Conservation (phyloP, 1,284 basidiomycete genomes). For the Volvariella surrecta region DNA sequence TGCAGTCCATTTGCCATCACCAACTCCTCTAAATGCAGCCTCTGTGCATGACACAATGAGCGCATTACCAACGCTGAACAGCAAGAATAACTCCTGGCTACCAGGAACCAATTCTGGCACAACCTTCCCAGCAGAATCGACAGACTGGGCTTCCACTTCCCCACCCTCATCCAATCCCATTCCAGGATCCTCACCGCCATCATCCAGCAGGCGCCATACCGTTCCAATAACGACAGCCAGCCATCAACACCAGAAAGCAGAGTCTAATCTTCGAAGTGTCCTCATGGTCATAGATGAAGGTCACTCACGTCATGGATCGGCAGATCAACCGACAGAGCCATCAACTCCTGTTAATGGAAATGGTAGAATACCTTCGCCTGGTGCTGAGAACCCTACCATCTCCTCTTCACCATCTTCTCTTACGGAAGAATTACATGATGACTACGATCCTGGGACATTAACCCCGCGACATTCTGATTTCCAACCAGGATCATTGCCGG, state of each 20-base stretch:
- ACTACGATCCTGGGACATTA: slow-evolving; percentile 3
- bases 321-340: background rate
- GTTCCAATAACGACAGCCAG: slow-evolving; percentile 30
- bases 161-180: slow-evolving; percentile 37
- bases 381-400: background rate
- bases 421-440: background rate
- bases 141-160: slow-evolving; percentile 42
- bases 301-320: slow-evolving; percentile 21
- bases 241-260: slow-evolving; percentile 35
- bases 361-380: slow-evolving; percentile 5
- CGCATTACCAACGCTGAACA: slow-evolving; percentile 19
- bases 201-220: slow-evolving; percentile 36
- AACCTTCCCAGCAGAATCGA: slow-evolving; percentile 32
- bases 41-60: slow-evolving; percentile 30
- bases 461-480: slow-evolving; percentile 10
- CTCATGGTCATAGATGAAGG: slow-evolving; percentile 58
- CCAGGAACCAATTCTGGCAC: slow-evolving; percentile 24
- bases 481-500: slow-evolving; percentile 3
- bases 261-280: slow-evolving; percentile 60
- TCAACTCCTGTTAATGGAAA: slow-evolving; percentile 11
- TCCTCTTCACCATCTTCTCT: background rate
- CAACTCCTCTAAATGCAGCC: slow-evolving; percentile 36
- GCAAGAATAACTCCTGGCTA: slow-evolving; percentile 29
- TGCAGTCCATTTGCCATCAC: slow-evolving; percentile 38
- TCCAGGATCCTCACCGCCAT: slow-evolving; percentile 35